Evolutionary conservation across 345 rosid genomes (phyloP), one percentile per base, ranked within the genome.

Genomic region (Euphorbia peplus): DNA sequence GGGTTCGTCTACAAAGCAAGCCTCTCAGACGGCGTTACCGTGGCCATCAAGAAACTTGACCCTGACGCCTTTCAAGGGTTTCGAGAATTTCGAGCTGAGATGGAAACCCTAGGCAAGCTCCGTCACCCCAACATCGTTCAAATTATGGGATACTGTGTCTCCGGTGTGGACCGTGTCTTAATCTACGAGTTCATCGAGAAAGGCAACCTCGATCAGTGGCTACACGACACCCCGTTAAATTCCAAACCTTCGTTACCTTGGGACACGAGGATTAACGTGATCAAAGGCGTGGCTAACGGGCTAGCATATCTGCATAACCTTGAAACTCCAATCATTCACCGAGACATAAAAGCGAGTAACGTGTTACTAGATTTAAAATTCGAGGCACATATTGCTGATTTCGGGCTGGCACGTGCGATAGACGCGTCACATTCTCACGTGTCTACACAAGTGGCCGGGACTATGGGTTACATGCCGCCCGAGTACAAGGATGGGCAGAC

Each of bases 391-490:
- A 86, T 93, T 15, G 82, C 98, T 0, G 98, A 93, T 65, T 93
- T 93, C 39, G 97, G 98, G 50, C 77, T 93, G 0, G 97, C 97
- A 0, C 80, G 98, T 1, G 71, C 75, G 4, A 76, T 91, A 10
- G 81, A 80, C 2, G 29, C 64, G 30, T 79, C 86, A 0, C 85
- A 69, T 7, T 79, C 98, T 3, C 98, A 91, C 57, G 92, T 91
- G 1, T 93, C 96, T n/a, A 93, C 96, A 2, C 96, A 93, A 29
- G 89, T 89, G 0, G 98, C 98, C 1, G 97, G 97, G 8, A 91
- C 97, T 0, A 87, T 91, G 89, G 98, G 98, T 13, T 93, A 93
- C 74, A 93, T 93, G 98, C 97, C 98, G 1, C 98, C 98, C 52
- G 98, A 93, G 84, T 93, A 85, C 71, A 75, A 76, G 76, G 92